Conservation (phyloP, 192 early-diverging fungal species). For the Pilaira anomala region DNA sequence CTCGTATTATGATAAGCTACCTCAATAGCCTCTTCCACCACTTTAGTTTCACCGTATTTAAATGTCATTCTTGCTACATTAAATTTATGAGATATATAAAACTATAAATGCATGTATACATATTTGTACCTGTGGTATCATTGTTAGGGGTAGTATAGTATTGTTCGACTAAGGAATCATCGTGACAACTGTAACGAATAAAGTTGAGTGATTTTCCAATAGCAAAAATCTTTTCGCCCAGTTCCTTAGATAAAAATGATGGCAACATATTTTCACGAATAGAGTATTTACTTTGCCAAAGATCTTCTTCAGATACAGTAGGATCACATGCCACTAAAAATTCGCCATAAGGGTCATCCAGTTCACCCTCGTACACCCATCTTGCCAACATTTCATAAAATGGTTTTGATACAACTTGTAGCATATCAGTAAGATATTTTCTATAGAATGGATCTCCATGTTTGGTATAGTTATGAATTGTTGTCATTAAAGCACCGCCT, state of each 20-base stretch:
- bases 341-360: conserved; percentile 88
- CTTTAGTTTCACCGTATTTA: conserved; percentile 63
- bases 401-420: conserved; percentile 77
- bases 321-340: conserved; percentile 78
- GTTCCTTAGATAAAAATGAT: conserved; percentile 64
- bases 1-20: conserved; percentile 68
- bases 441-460: conserved; percentile 92
- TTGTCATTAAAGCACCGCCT: conserved; percentile 71
- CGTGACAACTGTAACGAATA: conserved; percentile 62
- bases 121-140: neutral
- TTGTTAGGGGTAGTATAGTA: conserved; percentile 6
- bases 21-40: conserved; percentile 74
- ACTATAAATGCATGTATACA: neutral
- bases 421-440: conserved; percentile 68
- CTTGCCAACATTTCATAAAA: conserved; percentile 86
- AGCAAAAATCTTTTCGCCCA: conserved; percentile 80
- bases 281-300: conserved; percentile 81
- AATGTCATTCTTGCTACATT: conserved; percentile 35
- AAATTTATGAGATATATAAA: neutral
- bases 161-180: conserved; percentile 41
- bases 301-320: conserved; percentile 58
- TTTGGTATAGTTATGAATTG: conserved; percentile 76
- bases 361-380: conserved; percentile 94
- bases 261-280: conserved; percentile 84
- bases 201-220: conserved; percentile 91